Conservation (phyloP, 495 filamentous ascomycete genomes). For the Daldinia caldariorum region DNA sequence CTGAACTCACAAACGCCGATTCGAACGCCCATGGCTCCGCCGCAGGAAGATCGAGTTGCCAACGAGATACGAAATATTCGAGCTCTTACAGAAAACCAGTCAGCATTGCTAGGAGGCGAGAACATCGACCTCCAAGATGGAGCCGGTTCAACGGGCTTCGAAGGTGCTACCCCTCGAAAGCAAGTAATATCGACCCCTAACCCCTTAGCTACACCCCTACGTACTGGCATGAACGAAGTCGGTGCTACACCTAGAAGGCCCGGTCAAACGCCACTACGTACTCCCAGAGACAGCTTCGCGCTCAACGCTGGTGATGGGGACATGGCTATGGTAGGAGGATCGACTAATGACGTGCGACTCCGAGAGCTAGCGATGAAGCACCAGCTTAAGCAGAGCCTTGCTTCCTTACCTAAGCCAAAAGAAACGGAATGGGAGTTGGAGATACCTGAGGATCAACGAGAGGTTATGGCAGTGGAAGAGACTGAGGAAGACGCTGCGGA, state of each 20-base stretch:
- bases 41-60: slow-evolving; percentile 92
- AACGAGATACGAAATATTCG: slow-evolving; percentile 97
- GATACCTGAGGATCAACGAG: slow-evolving; percentile 83
- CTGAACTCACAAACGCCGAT: slow-evolving; percentile 88
- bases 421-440: slow-evolving; percentile 92
- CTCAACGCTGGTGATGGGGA: slow-evolving; percentile 76
- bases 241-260: slow-evolving; percentile 76
- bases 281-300: slow-evolving; percentile 87
- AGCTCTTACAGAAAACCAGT: slow-evolving; percentile 92
- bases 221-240: slow-evolving; percentile 70
- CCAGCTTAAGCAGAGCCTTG: slow-evolving; percentile 75
- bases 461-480: slow-evolving; percentile 63
- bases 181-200: slow-evolving; percentile 90
- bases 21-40: slow-evolving; percentile 86
- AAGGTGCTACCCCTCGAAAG: slow-evolving; percentile 81
- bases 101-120: slow-evolving; percentile 92
- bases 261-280: slow-evolving; percentile 89
- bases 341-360: slow-evolving; percentile 79
- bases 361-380: slow-evolving; percentile 76
- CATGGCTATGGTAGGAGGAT: slow-evolving; percentile 75
- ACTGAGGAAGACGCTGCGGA: slow-evolving; percentile 85
- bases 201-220: slow-evolving; percentile 91
- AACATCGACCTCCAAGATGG: slow-evolving; percentile 90
- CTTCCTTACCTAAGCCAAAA: slow-evolving; percentile 90
- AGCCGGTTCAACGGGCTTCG: slow-evolving; percentile 83